Conservation (phyloP, 306 rosid species). For the Dalbergia cultrata region DNA sequence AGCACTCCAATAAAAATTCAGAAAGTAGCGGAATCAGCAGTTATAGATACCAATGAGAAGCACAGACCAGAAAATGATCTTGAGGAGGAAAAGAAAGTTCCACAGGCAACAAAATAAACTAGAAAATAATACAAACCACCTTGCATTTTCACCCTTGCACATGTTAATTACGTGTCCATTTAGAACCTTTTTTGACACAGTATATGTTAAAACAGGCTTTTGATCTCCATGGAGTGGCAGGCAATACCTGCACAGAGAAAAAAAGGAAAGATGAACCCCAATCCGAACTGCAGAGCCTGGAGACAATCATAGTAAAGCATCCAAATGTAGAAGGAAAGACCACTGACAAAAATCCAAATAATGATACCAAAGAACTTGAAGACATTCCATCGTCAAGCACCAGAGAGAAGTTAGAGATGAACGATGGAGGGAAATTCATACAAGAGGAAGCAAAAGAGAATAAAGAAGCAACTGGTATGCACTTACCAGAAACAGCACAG, state of each 20-base stretch:
- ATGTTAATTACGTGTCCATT: neutral
- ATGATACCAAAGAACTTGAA: slow-evolving; percentile 26
- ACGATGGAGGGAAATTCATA: neutral
- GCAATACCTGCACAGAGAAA: neutral
- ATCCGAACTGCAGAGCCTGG: slow-evolving; percentile 13
- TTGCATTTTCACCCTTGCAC: slow-evolving; percentile 10
- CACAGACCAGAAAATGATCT: slow-evolving; percentile 28
- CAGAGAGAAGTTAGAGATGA: neutral
- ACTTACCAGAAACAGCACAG: neutral
- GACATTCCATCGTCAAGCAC: neutral
- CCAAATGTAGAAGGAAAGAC: neutral
- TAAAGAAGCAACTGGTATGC: neutral
- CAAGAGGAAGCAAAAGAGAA: neutral
- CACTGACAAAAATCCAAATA: slow-evolving; percentile 5
- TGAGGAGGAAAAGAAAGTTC: neutral
- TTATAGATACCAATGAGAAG: slow-evolving; percentile 25
- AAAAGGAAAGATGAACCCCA: slow-evolving; percentile 16
- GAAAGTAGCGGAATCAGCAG: slow-evolving; percentile 32
- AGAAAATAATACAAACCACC: neutral
- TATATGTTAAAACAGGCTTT: slow-evolving; percentile 41
- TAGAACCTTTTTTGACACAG: no score
- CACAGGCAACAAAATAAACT: slow-evolving; percentile 33
- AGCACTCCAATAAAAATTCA: slow-evolving; percentile 35
- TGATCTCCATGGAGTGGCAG: slow-evolving; percentile 28
- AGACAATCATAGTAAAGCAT: slow-evolving; percentile 5